Evolutionary conservation across 768 basidiomycete genomes (phyloP), one percentile per base, ranked within the genome.

Genomic region (Boletellus ananas): DNA sequence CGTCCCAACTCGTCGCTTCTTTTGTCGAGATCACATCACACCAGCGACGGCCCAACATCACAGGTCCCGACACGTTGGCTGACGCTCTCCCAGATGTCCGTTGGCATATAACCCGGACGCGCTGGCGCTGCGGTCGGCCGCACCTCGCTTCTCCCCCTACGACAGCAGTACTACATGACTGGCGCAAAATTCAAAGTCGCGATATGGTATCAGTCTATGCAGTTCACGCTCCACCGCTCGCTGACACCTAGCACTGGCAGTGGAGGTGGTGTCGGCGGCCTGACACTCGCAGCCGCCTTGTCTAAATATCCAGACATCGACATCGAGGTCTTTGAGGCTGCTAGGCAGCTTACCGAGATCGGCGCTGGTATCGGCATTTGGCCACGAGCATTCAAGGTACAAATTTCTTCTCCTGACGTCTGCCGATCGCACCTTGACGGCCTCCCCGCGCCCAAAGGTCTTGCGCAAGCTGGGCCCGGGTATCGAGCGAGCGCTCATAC

Each of bases 311-410:
- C 74, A 2, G 75, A 81, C 51, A 79, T 84, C 23, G 75, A 81
- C 29, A 72, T 83, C 34, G 74, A 78, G 45, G 64, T 84, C 21
- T 84, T 76, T 50, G 83, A 85, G 67, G 73, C 70, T 12, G 75
- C 80, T 25, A 58, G 61, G 35, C 64, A 74, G 45, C 72, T 83
- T 37, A 65, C 72, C 21, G 82, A 83, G 63, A 36, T 82, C 21
- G 83, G 83, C n/a, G 81, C 81, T 16, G 83, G 83, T n/a, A 72
- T 84, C 46, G 79, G 78, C 4, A 58, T 70, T 33, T 76, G 71
- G 73, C 69, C 67, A 14, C 65, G 75, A 16, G 54, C 18, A 34
- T 44, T 68, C 57, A 50, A 59, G 68, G 71, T 68, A 7, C 12
- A 10, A 0, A 5, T 13, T 33, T 35, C 21, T 14, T 9, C 11